Base-by-base conservation (phyloP, 768 basidiomycete genomes). In the Hebeloma cylindrosporum region DNA sequence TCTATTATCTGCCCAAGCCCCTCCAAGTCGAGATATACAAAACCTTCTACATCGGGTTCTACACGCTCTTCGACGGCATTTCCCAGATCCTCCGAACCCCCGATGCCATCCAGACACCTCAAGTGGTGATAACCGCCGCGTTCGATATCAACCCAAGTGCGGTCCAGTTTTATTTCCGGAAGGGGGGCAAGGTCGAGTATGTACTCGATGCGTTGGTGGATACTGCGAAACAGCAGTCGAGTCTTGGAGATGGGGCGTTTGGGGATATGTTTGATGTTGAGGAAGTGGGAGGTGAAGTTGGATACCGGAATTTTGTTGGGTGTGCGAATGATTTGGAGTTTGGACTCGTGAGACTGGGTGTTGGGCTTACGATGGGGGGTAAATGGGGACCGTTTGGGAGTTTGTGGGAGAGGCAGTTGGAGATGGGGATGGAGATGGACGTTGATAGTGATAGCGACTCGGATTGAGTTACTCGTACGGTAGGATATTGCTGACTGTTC, bases 301-400 rank as follows among this genome's bases (percentile, higher is more conserved):
- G 31, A 5, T 53, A 27, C 27, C 41, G 22, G 5, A 11, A 25
- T 33, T 30, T 53, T 16, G 37, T 35, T 21, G 27, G 21, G 11
- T 56, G 52, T 26, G 48, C 49, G 0, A 56, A 53, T 33, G 52
- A 56, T 39, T 44, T 50, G 49, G 52, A 47, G 33, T 56, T 56
- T 42, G 52, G 25, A 1, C 27, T 56, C 7, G 54, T 53, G 14
- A 49, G 46, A 46, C 14, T 21, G 17, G 44, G 36, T 29, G 13
- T 50, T 9, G 52, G 54, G 1, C 40, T 56, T 17, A 30, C n/a
- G 9, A 29, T 20, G 8, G 4, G 25, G 8, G 10, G 14, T 42
- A 41, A 13, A 29, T 44, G 23, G 40, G 43, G 41, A 2, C 42
- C 48, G 23, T 44, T 37, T 33, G n/a, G n/a, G n/a, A n/a, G n/a